Base-by-base conservation (phyloP, 164 flowering plant genomes). In the Amborella trichopoda region DNA sequence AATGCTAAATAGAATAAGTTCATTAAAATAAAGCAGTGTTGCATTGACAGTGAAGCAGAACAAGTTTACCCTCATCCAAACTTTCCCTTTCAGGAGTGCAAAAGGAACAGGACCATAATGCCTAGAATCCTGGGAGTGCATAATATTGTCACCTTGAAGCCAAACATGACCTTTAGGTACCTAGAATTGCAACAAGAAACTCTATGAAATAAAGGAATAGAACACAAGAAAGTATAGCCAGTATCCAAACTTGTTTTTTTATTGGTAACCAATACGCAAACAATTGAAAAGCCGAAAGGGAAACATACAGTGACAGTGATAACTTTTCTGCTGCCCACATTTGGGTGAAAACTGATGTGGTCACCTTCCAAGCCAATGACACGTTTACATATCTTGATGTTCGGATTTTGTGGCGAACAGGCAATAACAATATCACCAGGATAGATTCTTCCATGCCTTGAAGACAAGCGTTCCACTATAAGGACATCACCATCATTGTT, bases 291-390 rank as follows among this genome's bases (percentile, higher is more conserved):
- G 19, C 9, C 41, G 19, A n/a, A 5, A 37, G 1, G n/a, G n/a
- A 14, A 18, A 37, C 41, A 37, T 37, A 37, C 41, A 4, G 41
- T 37, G 6, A 37, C 2, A n/a, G 41, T n/a, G 2, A 21, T 2
- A 18, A 14, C 9, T 5, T 6, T 1, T 37, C 9, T 37, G 41
- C 3, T 21, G 19, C 2, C 3, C 16, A 8, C 9, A 37, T 37
- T 37, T 37, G 41, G 41, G 19, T 3, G 6, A 21, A n/a, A 37
- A 14, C 41, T 3, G 41, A 37, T 37, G 1, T 5, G 8, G n/a
- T 37, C 41, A n/a, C 41, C 41, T 37, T 37, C 41, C 41, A 37
- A 37, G 41, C 41, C 41, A 37, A 37, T 37, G 19, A 37, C 41
- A n/a, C 41, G 41, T 21, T 37, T 37, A 37, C 41, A 37, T 8